Evolutionary conservation across 495 filamentous ascomycete genomes (phyloP).

Genomic region (Halenospora varia): DNA sequence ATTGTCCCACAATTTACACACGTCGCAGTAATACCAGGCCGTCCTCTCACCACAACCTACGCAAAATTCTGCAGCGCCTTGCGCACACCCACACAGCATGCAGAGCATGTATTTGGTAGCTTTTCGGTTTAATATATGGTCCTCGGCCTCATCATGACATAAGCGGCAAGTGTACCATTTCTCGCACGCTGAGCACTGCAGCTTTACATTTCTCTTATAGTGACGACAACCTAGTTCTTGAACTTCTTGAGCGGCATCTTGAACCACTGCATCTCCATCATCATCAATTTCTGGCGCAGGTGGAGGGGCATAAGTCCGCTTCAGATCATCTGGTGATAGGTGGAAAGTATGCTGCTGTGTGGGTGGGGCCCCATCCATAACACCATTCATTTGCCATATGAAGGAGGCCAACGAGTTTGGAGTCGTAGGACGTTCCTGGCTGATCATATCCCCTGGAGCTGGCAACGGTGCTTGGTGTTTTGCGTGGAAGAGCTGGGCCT

Average conservation of each 20-base stretch:
- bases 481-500: slow-evolving; percentile 34
- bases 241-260: slow-evolving; percentile 43
- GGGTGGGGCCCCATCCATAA: slow-evolving; percentile 31
- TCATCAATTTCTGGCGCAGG: slow-evolving; percentile 24
- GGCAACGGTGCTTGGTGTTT: slow-evolving; percentile 27
- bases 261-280: slow-evolving; percentile 35
- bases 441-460: slow-evolving; percentile 33
- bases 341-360: slow-evolving; percentile 53
- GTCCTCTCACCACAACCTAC: slow-evolving; percentile 67
- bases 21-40: slow-evolving; percentile 90
- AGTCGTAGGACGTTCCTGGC: slow-evolving; percentile 33
- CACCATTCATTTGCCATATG: slow-evolving; percentile 31
- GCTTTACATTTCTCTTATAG: slow-evolving; percentile 92
- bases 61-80: slow-evolving; percentile 77
- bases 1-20: slow-evolving; percentile 97
- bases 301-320: slow-evolving; percentile 60
- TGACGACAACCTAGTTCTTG: slow-evolving; percentile 75
- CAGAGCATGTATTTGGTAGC: slow-evolving; percentile 95
- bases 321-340: slow-evolving; percentile 66
- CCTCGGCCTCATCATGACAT: slow-evolving; percentile 85
- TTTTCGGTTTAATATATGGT: slow-evolving; percentile 74
- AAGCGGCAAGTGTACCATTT: slow-evolving; percentile 94
- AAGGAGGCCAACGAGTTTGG: slow-evolving; percentile 29
- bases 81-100: slow-evolving; percentile 89
- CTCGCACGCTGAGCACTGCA: slow-evolving; percentile 86